Evolutionary conservation across 2,329 filamentous ascomycete species (phyloP).

Genomic region (Pseudonectria foliicola): DNA sequence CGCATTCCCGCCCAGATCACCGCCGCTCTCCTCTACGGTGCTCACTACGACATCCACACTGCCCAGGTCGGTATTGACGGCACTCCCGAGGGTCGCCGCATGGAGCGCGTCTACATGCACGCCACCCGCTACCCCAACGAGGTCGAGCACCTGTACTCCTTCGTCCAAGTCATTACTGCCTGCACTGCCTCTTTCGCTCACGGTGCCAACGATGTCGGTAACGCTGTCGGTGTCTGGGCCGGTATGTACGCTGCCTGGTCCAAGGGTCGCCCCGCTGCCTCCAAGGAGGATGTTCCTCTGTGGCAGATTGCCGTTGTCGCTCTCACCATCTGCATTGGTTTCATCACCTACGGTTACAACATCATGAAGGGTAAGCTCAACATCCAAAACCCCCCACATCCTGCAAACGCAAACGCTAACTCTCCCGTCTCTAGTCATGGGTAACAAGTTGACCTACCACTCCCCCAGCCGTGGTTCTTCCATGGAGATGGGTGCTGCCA

Average conservation of each 20-base stretch:
- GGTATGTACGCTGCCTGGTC: slow-evolving; percentile 62
- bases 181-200: slow-evolving; percentile 69
- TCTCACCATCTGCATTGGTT: slow-evolving; percentile 55
- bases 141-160: slow-evolving; percentile 63
- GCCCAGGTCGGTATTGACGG: slow-evolving; percentile 64
- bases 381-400: too few species aligned
- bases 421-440: slow-evolving; percentile 53
- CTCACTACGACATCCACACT: slow-evolving; percentile 76
- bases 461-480: slow-evolving; percentile 51
- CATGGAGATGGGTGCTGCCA: slow-evolving; percentile 74
- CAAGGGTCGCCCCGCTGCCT: slow-evolving; percentile 51
- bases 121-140: slow-evolving; percentile 64
- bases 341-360: slow-evolving; percentile 73
- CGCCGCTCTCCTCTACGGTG: slow-evolving; percentile 60
- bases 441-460: slow-evolving; percentile 73
- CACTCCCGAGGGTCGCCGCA: slow-evolving; percentile 66
- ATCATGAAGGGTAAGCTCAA: slow-evolving; percentile 66
- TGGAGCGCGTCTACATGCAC: slow-evolving; percentile 49
- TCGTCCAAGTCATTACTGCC: slow-evolving; percentile 59
- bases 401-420: slow-evolving; percentile 6
- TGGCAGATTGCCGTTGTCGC: slow-evolving; percentile 72
- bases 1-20: slow-evolving; percentile 63
- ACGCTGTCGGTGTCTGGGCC: slow-evolving; percentile 63
- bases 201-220: slow-evolving; percentile 71
- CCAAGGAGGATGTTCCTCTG: slow-evolving; percentile 60